Base-by-base conservation (phyloP, 2,329 filamentous ascomycete genomes). In the Pseudogymnoascus sp. region DNA sequence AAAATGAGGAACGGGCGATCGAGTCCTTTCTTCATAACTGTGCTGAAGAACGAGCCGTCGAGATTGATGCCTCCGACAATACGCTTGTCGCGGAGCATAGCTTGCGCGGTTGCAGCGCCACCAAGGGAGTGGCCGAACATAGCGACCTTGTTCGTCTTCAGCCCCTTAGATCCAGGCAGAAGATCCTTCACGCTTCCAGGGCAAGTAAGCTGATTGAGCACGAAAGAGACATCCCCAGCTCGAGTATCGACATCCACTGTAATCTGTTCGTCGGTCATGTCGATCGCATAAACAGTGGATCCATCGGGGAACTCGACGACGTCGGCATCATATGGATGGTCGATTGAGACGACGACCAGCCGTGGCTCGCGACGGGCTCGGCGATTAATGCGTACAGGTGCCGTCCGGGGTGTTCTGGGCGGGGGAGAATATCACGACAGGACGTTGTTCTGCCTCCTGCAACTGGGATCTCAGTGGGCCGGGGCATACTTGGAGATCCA, bases 51-150 rank as follows among this genome's bases (percentile, higher is more conserved):
- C 2, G 63, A 59, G 1, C 77, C 76, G 63, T 78, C 77, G 16
- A 78, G 67, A 55, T 76, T 75, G 5, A 78, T 63, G 1, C 75
- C 76, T 2, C 70, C 74, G 1, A 67, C 63, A 35, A 78, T 66
- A 2, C 75, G 67, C 1, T 61, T 55, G 33, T 77, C 75, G 11
- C 63, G 45, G 3, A 70, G 64, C 64, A 75, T 69, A 2, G 71
- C 70, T 16, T 65, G 66, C 7, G 72, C 75, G 0, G 75, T 68
- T 3, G 73, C 67, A 4, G 75, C 73, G 1, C 73, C 73, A 1
- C 74, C 73, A 11, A 72, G 67, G 0, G 72, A 74, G 21, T 74
- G 71, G 1, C 76, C 76, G 16, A 73, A 71, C 41, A 74, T 69
- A 23, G 65, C 70, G 59, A 72, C 59, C 63, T 66, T 65, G 61